A percentile compares a stretch with the other conserved stretches of the same genome.
phyloP scores from a whole-genome alignment of 1,139 yeast species.

The Sugiyamaella sp. region DNA sequence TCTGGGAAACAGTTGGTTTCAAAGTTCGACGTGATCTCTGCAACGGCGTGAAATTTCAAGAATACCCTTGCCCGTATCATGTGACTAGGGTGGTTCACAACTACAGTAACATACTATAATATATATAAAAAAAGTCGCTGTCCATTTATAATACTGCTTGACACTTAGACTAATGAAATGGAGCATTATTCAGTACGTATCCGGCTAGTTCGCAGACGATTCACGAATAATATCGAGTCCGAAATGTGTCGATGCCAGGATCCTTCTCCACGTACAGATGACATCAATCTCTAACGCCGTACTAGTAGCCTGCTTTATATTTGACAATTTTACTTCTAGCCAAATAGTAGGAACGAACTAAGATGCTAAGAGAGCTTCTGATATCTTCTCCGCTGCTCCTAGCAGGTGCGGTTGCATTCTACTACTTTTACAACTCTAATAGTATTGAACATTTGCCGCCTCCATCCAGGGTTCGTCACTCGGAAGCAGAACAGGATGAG shows the following conservation, averaged over 20 bases:
- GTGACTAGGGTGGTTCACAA: too few relatives aligned
- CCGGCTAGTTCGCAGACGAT: too few relatives aligned
- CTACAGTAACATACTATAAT: too few relatives aligned
- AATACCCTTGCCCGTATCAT: background rate
- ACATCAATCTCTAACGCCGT: constrained; percentile 2
- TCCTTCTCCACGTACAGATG: background rate
- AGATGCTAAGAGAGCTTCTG: constrained; percentile 23
- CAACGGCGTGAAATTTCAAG: constrained; percentile 8
- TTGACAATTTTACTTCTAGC: background rate
- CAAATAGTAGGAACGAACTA: background rate
- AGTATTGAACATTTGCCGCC: background rate
- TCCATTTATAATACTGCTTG: too few relatives aligned
- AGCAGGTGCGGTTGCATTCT: constrained; percentile 13
- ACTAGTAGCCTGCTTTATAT: background rate
- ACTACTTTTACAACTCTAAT: constrained; percentile 2
- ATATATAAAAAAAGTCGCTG: too few relatives aligned
- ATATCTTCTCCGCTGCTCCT: constrained; percentile 20
- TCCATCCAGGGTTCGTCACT: background rate
- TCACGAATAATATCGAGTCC: too few relatives aligned
- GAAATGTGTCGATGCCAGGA: too few relatives aligned
- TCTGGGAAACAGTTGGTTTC: background rate
- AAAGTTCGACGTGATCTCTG: too few relatives aligned
- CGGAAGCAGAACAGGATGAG: constrained; percentile 18
- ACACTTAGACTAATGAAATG: too few relatives aligned
- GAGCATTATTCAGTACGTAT: too few relatives aligned